Conservation (phyloP, 2,329 filamentous ascomycete genomes). For the Beauveria rudraprayagi region DNA sequence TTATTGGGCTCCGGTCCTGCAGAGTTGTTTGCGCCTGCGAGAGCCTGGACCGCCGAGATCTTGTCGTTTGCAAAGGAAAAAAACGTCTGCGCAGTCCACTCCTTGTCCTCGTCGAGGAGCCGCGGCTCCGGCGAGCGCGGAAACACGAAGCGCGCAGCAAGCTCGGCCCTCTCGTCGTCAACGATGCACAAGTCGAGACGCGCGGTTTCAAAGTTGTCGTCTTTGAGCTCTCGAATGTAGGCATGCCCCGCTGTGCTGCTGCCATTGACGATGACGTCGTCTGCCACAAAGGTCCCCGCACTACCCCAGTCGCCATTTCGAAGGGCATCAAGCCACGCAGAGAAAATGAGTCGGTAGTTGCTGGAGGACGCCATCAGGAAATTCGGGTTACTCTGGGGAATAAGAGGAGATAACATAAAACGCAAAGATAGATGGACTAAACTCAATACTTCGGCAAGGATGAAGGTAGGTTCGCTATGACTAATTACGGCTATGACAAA, state of each 20-base stretch:
- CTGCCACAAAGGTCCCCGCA: not conserved
- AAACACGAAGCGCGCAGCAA: not conserved
- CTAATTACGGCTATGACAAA: not conserved
- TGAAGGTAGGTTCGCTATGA: not conserved
- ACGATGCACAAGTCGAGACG: not conserved
- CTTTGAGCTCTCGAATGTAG: not conserved
- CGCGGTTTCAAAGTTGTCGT: not conserved
- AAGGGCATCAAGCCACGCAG: not conserved
- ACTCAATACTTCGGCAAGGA: not conserved
- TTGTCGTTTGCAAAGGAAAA: not conserved
- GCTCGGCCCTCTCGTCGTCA: not conserved
- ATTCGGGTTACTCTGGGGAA: not conserved
- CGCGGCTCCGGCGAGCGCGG: not conserved
- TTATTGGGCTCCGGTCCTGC: too few species aligned
- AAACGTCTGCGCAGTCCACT: not conserved
- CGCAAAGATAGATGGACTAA: not conserved
- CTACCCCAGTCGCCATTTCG: not conserved
- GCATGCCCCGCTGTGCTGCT: not conserved
- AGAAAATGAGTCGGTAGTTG: not conserved
- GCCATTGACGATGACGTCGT: slow-evolving; percentile 5
- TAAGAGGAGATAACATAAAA: not conserved
- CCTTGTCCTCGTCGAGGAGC: not conserved
- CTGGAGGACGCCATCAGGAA: not conserved
- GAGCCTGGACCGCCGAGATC: not conserved
- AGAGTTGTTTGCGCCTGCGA: not conserved